Conservation (phyloP, 2,329 filamentous ascomycete genomes). For the Aspergillus fijiensis region DNA sequence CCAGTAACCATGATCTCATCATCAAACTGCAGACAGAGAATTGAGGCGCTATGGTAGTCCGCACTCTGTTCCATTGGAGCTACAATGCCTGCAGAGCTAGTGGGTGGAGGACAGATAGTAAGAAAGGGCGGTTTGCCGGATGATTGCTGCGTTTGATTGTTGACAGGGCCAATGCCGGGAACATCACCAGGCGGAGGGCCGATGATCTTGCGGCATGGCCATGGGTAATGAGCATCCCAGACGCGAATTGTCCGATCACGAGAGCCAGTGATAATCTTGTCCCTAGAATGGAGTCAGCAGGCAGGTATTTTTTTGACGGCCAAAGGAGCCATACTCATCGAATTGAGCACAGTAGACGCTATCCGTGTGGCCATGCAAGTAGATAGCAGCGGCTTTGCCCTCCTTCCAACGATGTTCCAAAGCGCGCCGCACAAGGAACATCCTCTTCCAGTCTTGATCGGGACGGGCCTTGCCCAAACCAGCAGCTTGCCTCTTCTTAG, state of each 20-base stretch:
- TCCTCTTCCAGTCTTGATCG: conserved; percentile 78
- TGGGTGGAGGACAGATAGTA: conserved; percentile 51
- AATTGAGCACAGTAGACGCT: conserved; percentile 98
- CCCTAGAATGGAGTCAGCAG: conserved; percentile 53
- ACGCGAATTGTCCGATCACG: conserved; percentile 93
- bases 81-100: conserved; percentile 56
- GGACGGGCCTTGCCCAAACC: conserved; percentile 57
- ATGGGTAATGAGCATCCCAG: conserved; percentile 84
- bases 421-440: conserved; percentile 74
- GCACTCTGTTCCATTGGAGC: conserved; percentile 38
- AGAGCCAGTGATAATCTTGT: conserved; percentile 95
- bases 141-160: conserved; percentile 46
- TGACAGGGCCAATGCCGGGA: conserved; percentile 42
- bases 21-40: conserved; percentile 93
- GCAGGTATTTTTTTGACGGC: background rate
- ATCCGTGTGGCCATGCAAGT: conserved; percentile 89
- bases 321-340: conserved; percentile 70
- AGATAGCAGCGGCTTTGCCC: conserved; percentile 76
- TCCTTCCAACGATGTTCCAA: conserved; percentile 78
- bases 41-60: conserved; percentile 81
- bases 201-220: conserved; percentile 81
- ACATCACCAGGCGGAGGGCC: conserved; percentile 65
- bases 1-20: conserved; percentile 90
- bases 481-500: conserved; percentile 50
- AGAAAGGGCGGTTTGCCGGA: conserved; percentile 44